These are phyloP conservation scores for Orbilia blumenaviensis DNA, from an alignment of 2,329 filamentous ascomycete genomes.

Conservation along the genomic window DNA sequence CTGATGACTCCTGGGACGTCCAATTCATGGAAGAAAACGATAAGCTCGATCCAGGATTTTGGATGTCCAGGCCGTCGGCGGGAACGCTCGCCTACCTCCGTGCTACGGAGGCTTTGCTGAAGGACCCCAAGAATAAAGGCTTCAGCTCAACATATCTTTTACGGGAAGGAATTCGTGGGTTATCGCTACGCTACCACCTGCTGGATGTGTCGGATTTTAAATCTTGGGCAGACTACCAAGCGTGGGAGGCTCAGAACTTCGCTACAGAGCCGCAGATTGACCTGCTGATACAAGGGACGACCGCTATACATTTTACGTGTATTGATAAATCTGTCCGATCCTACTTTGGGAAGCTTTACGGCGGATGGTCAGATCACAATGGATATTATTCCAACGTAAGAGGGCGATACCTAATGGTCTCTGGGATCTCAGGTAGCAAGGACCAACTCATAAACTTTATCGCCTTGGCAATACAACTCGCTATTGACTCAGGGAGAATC, in stretches of 20 bases:
- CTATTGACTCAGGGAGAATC: slow-evolving; percentile 31
- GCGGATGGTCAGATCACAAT: slow-evolving; percentile 51
- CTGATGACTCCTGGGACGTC: slow-evolving; percentile 40
- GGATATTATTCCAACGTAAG: slow-evolving; percentile 46
- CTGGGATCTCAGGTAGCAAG: slow-evolving; percentile 27
- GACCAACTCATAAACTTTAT: slow-evolving; percentile 43
- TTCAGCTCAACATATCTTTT: slow-evolving; percentile 33
- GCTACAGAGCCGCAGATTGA: slow-evolving; percentile 50
- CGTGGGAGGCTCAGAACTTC: slow-evolving; percentile 44
- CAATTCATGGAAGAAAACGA: slow-evolving; percentile 51
- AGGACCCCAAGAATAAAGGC: slow-evolving; percentile 27
- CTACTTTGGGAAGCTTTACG: slow-evolving; percentile 46
- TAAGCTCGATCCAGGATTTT: slow-evolving; percentile 47
- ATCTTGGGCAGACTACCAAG: slow-evolving; percentile 42
- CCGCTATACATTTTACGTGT: slow-evolving; percentile 43
- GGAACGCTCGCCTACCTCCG: slow-evolving; percentile 27
- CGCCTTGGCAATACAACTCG: slow-evolving; percentile 31
- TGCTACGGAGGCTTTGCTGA: neutral
- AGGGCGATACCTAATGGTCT: slow-evolving; percentile 31
- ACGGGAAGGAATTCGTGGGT: slow-evolving; percentile 35
- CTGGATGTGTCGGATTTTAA: slow-evolving; percentile 40
- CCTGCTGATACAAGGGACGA: slow-evolving; percentile 27
- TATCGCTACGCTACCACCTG: slow-evolving; percentile 21
- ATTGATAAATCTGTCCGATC: slow-evolving; percentile 39
- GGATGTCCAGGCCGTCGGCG: slow-evolving; percentile 29